Base-by-base conservation (phyloP, 2,329 filamentous ascomycete genomes). In the Pseudocercospora fuligena region DNA sequence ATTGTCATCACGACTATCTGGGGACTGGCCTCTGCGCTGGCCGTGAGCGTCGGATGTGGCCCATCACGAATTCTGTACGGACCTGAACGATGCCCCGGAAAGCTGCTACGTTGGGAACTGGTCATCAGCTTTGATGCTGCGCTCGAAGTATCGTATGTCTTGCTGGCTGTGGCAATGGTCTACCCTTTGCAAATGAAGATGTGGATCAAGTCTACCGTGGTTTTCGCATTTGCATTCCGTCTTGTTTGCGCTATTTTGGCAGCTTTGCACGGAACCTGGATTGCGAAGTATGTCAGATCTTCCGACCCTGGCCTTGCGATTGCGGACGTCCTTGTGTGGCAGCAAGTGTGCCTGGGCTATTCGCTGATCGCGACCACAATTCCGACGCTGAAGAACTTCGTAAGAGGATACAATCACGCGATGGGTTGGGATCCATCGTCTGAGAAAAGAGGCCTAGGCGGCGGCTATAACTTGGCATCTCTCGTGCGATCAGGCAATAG, bases 281-380 rank as follows among this genome's bases (percentile, higher is more conserved):
- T 70, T 19, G 58, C 61, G 19, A 67, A 64, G 47, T 72, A 71
- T 47, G 60, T 75, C 23, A 64, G 64, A 16, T 70, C 70, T 31
- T 36, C 63, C 23, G 71, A 73, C 58, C 66, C 69, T 0, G 70
- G 72, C 51, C 67, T 72, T 33, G 70, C 68, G 16, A 69, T 71
- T 31, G 67, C 72, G 49, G 61, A 71, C 61, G 63, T 72, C 2
- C 69, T 75, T 4, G 69, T 75, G 23, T 75, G 70, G 71, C 74
- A 73, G 56, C 71, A 75, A 69, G 67, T 74, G 19, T 70, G 72
- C n/a, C 67, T 76, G 16, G 72, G 72, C 61, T 77, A 74, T 59
- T 68, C 72, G n/a, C 66, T 76, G 12, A 70, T 75, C 29, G 69
- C 75, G 14, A 73, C 74, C 40, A 76, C 74, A 1, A 73, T 76